phyloP scores from a whole-genome alignment of 2,329 filamentous ascomycete species.

The Aureobasidium sp. region DNA sequence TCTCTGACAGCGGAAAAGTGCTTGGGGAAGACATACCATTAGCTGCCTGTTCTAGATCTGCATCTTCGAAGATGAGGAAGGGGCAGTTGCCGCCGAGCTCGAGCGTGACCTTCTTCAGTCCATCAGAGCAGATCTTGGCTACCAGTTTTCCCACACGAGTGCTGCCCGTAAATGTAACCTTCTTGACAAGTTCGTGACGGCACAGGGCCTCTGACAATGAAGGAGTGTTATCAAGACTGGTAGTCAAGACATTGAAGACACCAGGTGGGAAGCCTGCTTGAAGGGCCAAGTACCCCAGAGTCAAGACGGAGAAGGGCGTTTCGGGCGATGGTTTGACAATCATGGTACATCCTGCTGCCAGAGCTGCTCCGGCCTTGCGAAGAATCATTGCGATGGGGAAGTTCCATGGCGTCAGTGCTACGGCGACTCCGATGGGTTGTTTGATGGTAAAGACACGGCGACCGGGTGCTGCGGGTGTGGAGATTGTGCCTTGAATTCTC shows the following conservation, averaged over 20 bases:
- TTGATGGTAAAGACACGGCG: conserved; percentile 66
- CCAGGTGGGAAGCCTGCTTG: conserved; percentile 53
- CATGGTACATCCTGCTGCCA: conserved; percentile 69
- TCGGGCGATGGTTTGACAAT: conserved; percentile 65
- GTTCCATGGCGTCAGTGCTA: conserved; percentile 66
- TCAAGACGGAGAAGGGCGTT: conserved; percentile 52
- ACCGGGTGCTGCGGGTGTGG: conserved; percentile 53
- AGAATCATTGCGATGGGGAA: conserved; percentile 63
- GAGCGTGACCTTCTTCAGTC: conserved; percentile 58
- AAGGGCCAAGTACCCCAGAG: conserved; percentile 48
- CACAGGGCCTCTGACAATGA: conserved; percentile 48
- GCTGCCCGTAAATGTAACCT: conserved; percentile 55
- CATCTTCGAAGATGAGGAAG: conserved; percentile 59
- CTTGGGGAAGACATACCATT: conserved; percentile 30
- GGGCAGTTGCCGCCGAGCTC: conserved; percentile 61
- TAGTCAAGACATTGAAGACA: conserved; percentile 56
- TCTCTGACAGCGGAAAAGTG: neutral
- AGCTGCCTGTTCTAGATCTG: conserved; percentile 52
- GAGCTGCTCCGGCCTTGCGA: conserved; percentile 59
- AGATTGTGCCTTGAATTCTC: conserved; percentile 55
- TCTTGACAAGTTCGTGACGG: conserved; percentile 53
- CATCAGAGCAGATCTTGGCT: conserved; percentile 52
- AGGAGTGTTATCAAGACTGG: conserved; percentile 49
- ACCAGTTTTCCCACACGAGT: conserved; percentile 58
- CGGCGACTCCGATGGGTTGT: conserved; percentile 63